Evolutionary conservation across 2,329 filamentous ascomycete genomes (phyloP).

Genomic region (Claviceps paspali): DNA sequence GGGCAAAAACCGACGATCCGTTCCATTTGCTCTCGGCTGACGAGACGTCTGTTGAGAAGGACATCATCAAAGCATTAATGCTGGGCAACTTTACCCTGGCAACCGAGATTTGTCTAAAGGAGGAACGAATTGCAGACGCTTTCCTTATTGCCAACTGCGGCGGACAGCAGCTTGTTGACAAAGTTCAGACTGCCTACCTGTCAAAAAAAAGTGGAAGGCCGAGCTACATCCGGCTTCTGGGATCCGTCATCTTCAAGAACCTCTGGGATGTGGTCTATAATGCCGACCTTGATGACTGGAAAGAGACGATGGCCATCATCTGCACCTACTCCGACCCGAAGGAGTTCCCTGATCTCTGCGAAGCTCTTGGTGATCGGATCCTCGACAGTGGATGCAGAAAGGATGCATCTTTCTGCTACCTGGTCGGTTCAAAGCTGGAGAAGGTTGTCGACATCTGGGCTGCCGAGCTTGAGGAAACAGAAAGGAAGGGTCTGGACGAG

Average conservation of each 20-base stretch:
- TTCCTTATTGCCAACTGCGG: constrained; percentile 98
- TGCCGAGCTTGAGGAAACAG: constrained; percentile 70
- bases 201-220: constrained; percentile 68
- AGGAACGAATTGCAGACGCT: constrained; percentile 84
- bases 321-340: constrained; percentile 88
- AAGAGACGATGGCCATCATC: constrained; percentile 86
- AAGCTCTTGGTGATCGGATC: constrained; percentile 83
- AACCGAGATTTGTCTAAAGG: constrained; percentile 73
- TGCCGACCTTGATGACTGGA: constrained; percentile 84
- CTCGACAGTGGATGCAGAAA: constrained; percentile 64
- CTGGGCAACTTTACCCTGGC: constrained; percentile 84
- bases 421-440: constrained; percentile 90
- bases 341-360: constrained; percentile 90
- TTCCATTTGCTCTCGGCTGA: constrained; percentile 77
- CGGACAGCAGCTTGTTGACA: constrained; percentile 83
- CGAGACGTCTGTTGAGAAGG: constrained; percentile 73
- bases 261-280: constrained; percentile 98
- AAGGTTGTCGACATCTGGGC: constrained; percentile 96
- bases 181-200: constrained; percentile 83
- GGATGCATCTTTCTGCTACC: constrained; percentile 90
- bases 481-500: constrained; percentile 57
- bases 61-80: constrained; percentile 76
- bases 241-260: constrained; percentile 89
- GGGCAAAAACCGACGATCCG: constrained; percentile 82
- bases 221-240: constrained; percentile 80